Percentiles rank a stretch among this genome's conserved stretches.
phyloP scores from a whole-genome alignment of 257 asterid species.

The Dorcoceras hygrometricum region DNA sequence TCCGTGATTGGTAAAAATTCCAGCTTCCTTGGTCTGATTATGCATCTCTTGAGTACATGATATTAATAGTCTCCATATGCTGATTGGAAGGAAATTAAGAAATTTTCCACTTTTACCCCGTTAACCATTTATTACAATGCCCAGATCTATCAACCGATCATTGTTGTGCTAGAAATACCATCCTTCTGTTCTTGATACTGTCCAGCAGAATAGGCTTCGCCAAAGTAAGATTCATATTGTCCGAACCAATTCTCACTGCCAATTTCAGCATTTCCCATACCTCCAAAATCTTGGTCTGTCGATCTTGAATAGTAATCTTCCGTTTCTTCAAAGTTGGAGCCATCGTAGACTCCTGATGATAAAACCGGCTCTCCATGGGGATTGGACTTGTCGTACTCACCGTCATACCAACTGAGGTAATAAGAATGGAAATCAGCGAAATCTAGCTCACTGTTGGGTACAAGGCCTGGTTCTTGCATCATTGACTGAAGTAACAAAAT shows the following conservation, averaged over 20 bases:
- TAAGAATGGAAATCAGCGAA: constrained; percentile 9
- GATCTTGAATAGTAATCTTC: constrained; percentile 19
- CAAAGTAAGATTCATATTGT: constrained; percentile 23
- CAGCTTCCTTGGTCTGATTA: too few relatives aligned
- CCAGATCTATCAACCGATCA: too few relatives aligned
- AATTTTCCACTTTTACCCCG: too few relatives aligned
- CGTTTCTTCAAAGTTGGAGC: constrained; percentile 20
- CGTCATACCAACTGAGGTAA: constrained; percentile 27
- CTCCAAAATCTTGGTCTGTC: constrained; percentile 1
- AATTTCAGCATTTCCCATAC: not conserved
- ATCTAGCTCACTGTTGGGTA: constrained; percentile 4
- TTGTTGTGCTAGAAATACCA: not conserved
- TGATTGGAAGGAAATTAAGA: too few relatives aligned
- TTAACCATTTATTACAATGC: too few relatives aligned
- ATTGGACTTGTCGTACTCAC: constrained; percentile 5
- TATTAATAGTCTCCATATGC: too few relatives aligned
- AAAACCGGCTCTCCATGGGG: constrained; percentile 26
- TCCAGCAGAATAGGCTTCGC: not conserved
- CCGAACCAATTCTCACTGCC: constrained; percentile 29
- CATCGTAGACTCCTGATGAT: constrained; percentile 15
- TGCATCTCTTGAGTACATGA: too few relatives aligned
- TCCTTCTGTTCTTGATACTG: constrained; percentile 1
- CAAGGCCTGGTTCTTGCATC: constrained; percentile 18
- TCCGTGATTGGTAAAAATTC: too few relatives aligned
- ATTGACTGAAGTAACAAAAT: not conserved